A percentile compares a stretch with the other conserved stretches of the same genome.
Conservation (phyloP, 2,329 filamentous ascomycete genomes). For the Aspergillus aculeatinus region DNA sequence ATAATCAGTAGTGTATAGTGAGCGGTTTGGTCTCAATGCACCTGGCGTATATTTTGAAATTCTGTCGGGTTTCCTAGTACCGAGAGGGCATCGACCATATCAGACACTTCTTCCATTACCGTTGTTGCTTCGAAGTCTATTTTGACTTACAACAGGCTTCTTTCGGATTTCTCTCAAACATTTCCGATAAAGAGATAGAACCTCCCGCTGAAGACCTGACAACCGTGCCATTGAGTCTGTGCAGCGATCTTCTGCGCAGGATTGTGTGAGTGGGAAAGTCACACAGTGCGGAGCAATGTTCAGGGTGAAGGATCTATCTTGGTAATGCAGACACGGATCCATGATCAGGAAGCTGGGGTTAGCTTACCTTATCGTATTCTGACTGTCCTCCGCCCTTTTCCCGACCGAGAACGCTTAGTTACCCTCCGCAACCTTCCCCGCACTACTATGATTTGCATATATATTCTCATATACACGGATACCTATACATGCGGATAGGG, state of each 20-base stretch:
- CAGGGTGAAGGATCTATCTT: background rate
- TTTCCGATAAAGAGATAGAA: constrained; percentile 78
- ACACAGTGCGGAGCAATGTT: background rate
- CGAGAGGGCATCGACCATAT: background rate
- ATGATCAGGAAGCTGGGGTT: too few species aligned
- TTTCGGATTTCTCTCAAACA: constrained; percentile 78
- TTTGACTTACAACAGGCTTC: constrained; percentile 67
- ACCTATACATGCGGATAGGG: too few species aligned
- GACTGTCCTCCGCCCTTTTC: too few species aligned
- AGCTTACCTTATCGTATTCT: too few species aligned
- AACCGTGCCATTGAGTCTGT: constrained; percentile 47
- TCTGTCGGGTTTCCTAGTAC: constrained; percentile 40
- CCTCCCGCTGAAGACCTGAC: constrained; percentile 88
- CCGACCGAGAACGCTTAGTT: too few species aligned
- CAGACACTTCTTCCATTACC: background rate
- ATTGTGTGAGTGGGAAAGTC: background rate
- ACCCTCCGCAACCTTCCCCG: too few species aligned
- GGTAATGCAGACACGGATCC: background rate
- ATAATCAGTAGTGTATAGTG: background rate
- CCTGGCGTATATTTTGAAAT: constrained; percentile 46
- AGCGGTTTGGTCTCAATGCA: constrained; percentile 17
- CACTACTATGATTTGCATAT: too few species aligned
- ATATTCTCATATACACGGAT: too few species aligned
- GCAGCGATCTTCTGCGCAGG: background rate
- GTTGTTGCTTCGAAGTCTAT: background rate